Conservation (phyloP, 73 alveolate genomes). For the Paramecium biaurelia region DNA sequence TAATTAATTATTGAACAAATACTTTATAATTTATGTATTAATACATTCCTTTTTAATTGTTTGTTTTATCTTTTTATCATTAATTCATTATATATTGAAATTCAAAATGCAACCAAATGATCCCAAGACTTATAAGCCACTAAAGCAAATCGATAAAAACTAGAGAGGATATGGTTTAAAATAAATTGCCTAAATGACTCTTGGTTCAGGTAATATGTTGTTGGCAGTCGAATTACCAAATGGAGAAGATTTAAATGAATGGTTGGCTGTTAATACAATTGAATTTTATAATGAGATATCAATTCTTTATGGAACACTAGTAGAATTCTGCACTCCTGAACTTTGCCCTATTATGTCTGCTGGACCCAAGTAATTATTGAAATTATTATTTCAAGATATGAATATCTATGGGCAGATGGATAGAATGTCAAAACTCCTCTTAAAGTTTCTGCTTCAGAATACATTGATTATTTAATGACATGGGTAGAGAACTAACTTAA, state of each 20-base stretch:
- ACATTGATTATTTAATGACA: conserved; percentile 96
- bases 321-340: conserved; percentile 90
- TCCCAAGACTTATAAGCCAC: conserved; percentile 78
- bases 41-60: not conserved
- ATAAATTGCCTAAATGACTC: conserved; percentile 96
- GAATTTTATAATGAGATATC: conserved; percentile 94
- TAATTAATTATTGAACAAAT: not conserved
- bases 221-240: conserved; percentile 96
- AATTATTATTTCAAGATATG: conserved; percentile 65
- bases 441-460: conserved; percentile 96
- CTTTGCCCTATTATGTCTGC: conserved; percentile 91
- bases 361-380: conserved; percentile 79
- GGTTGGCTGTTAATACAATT: conserved; percentile 98
- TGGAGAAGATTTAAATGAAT: conserved; percentile 98
- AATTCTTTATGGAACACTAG: conserved; percentile 83
- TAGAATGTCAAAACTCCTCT: conserved; percentile 94
- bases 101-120: conserved; percentile 30
- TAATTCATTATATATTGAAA: too few species aligned
- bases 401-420: conserved; percentile 99
- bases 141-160: conserved; percentile 88
- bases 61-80: not conserved
- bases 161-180: conserved; percentile 94
- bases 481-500: conserved; percentile 97
- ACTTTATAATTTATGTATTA: not conserved
- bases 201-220: conserved; percentile 94